A percentile compares a stretch with the other conserved stretches of the same genome.
phyloP scores from a whole-genome alignment of 768 basidiomycete genomes.

The Grammothele lineata region DNA sequence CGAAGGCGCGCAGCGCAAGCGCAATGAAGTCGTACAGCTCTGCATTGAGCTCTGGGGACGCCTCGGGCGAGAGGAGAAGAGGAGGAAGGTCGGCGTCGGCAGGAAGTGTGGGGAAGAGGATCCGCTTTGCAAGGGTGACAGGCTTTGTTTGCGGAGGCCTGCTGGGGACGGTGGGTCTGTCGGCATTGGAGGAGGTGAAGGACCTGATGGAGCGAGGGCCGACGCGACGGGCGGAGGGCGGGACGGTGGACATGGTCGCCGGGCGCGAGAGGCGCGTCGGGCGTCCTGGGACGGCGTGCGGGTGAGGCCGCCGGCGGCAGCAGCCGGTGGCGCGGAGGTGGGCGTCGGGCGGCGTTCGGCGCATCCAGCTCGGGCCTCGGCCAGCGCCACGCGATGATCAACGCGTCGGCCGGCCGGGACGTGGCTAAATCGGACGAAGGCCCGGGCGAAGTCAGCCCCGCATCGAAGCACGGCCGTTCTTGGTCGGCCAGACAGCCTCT shows the following conservation, averaged over 20 bases:
- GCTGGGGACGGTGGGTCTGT: slow-evolving; percentile 13
- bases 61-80: slow-evolving; percentile 42
- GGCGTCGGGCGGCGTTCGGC: no score
- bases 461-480: no score
- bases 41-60: slow-evolving; percentile 52
- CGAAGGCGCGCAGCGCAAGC: slow-evolving; percentile 70
- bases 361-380: no score
- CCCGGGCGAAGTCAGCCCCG: no score
- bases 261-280: slow-evolving; percentile 1
- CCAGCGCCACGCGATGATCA: no score
- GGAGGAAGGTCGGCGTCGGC: slow-evolving; percentile 45
- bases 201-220: slow-evolving; percentile 25
- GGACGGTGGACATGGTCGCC: slow-evolving; percentile 19
- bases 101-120: slow-evolving; percentile 46
- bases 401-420: no score
- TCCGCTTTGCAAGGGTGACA: slow-evolving; percentile 18
- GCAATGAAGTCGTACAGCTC: slow-evolving; percentile 81
- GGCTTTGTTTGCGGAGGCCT: slow-evolving; percentile 14
- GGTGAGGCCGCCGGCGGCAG: not conserved
- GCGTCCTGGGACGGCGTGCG: not conserved
- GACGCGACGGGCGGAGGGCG: slow-evolving; percentile 14
- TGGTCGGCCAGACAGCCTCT: no score
- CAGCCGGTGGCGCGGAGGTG: no score
- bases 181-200: slow-evolving; percentile 18
- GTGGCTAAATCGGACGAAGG: no score